Base-by-base conservation (phyloP, 352 stramenopile species). In the Phytophthora fragariae region DNA sequence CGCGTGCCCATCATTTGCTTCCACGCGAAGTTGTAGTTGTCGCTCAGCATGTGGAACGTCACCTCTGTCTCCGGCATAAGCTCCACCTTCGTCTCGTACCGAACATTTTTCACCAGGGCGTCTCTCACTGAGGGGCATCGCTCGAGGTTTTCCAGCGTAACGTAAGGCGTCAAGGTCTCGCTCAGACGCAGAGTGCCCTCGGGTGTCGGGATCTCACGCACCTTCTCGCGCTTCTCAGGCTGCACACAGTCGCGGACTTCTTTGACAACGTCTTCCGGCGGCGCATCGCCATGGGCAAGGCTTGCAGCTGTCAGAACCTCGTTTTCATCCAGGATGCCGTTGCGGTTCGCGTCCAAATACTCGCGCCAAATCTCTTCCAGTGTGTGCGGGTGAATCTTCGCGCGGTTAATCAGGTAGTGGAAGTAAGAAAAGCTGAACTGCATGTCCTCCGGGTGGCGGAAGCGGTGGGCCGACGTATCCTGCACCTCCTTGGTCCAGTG, bases 341-440 rank as follows among this genome's bases (percentile, higher is more conserved):
- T 97, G 14, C 83, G 79, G 71, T 99, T 95, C 14, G 85, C 90
- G 63, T 99, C 96, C 29, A 99, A 54, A 57, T 98, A 97, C 62
- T 93, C 83, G 15, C 49, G 35, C 86, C 90, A 98, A 56, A 98
- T 86, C 46, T 94, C 79, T 52, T 89, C 75, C 14, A 98, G 67
- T 4, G 84, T 93, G 35, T 90, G 84, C 9, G 80, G 82, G 11
- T 91, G 68, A n/a, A 93, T 67, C 70, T 97, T 95, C 49, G 92
- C 83, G 10, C 89, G 84, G 58, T 98, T 96, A 17, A 98, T 87
- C 27, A 98, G 55, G 72, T 97, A 99, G 72, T 98, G 95, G 71
- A 98, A 98, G 76, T 98, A 99, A 37, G 90, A 88, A 67, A 99
- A 99, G 64, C 92, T 94, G 66, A 98, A 99, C 71, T 99, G 96